Base-by-base conservation (phyloP, 2,329 filamentous ascomycete genomes). In the Capronia coronata region DNA sequence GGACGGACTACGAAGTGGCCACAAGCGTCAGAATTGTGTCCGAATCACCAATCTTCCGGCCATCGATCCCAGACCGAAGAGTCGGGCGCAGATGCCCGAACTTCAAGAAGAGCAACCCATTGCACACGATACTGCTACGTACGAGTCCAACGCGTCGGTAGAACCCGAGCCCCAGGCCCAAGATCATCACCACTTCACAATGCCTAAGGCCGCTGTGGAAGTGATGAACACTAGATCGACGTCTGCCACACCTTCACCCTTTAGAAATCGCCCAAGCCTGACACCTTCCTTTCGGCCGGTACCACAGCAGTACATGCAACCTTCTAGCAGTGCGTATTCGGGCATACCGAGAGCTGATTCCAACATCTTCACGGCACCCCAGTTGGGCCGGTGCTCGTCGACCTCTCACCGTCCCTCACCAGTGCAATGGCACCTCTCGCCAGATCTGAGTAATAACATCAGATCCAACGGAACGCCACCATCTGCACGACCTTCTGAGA, bases 11-110 rank as follows among this genome's bases (percentile, higher is more conserved):
- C 52, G 27, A 9, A 68, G 67, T 46, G 66, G 67, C 10, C 69
- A 73, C 49, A 62, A 63, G 42, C 65, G 69, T 30, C 68, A 71
- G 32, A 71, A 71, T 40, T 71, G 68, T 46, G 66, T 72, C 2
- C 66, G 69, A 16, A 69, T 72, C 11, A 52, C 43, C 14, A 56
- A 55, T 42, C 34, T 55, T 23, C 49, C 52, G 2, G 32, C 29
- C 35, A 34, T 32, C 25, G 48, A 51, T 3, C 38, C 14, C 9
- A 52, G 30, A 21, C 16, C 38, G 22, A 46, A 40, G 14, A 37
- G 34, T 14, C 2, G 43, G 11, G 29, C 9, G 19, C 38, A 49
- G 29, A 27, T 54, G 23, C 47, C 50, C 6, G 46, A 56, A 18
- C 16, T 51, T 19, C 29, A 37, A 51, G 47, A 51, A 23, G 50